These are phyloP conservation scores for Parietaria judaica DNA, from an alignment of 306 rosid species.

Conservation along the genomic window DNA sequence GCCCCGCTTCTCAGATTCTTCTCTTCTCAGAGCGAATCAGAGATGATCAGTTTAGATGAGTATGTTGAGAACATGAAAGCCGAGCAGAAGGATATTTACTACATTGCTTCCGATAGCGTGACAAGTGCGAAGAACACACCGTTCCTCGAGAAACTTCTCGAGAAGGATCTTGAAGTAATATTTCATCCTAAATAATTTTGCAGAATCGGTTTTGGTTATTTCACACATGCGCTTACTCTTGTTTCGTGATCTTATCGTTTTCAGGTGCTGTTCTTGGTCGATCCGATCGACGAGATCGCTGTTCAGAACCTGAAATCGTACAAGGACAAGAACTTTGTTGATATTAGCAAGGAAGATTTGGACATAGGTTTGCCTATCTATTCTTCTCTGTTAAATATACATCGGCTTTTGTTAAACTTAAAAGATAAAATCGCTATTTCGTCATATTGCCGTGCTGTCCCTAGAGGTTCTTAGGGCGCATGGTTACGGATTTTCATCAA, in stretches of 20 bases:
- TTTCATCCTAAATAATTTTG: constrained; percentile 7
- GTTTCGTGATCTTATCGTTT: constrained; percentile 20
- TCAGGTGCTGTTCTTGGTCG: constrained; percentile 85
- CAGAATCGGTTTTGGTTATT: neutral
- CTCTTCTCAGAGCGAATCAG: constrained; percentile 87
- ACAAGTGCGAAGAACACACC: constrained; percentile 87
- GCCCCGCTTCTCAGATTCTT: constrained; percentile 90
- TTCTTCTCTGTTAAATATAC: no score
- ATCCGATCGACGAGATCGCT: constrained; percentile 94
- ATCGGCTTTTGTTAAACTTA: neutral
- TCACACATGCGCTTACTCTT: neutral
- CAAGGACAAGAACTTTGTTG: constrained; percentile 88
- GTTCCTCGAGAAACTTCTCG: constrained; percentile 76
- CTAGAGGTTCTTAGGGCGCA: no score
- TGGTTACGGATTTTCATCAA: no score
- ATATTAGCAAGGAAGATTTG: constrained; percentile 96
- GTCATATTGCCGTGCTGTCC: no score
- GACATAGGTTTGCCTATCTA: constrained; percentile 68
- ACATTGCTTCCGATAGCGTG: constrained; percentile 88
- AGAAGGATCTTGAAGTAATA: constrained; percentile 77
- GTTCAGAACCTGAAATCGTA: constrained; percentile 82
- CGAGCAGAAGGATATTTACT: constrained; percentile 91
- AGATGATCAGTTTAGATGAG: constrained; percentile 80
- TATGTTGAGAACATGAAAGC: constrained; percentile 95
- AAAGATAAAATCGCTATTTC: constrained; percentile 7